Evolutionary conservation across 2,329 filamentous ascomycete genomes (phyloP), one percentile per base, ranked within the genome.

Genomic region (Neofusicoccum kwambonambiense): DNA sequence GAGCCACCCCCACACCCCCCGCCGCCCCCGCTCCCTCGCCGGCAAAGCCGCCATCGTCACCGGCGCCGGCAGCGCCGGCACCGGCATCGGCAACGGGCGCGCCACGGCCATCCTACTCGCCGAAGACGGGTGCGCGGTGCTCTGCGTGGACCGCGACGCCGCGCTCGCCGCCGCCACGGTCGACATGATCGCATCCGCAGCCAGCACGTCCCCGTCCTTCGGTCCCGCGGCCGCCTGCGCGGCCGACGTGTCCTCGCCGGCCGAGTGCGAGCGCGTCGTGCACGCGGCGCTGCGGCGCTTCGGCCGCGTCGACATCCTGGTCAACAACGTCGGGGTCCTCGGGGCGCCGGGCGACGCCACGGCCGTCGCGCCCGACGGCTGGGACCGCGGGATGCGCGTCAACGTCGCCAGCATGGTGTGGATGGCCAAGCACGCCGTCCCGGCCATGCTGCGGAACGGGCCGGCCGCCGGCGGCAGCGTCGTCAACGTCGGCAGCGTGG

Each of bases 381-480:
- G 86, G 86, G 78, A 82, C 0, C 80, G 79, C 58, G 81, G 83
- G 0, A 79, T 90, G 63, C 81, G 87, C 50, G 77, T 89, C 52
- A 90, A 90, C 69, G 85, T 90, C 3, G 82, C 81, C 4, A 87
- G 84, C 69, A 90, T 90, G 87, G 83, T 89, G 35, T 78, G 84
- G 63, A 89, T 90, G 86, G 78, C 79, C 17, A 88, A 88, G 69
- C 83, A 85, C 68, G 82, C 82, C 0, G 83, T 90, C 35, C 87
- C 87, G 0, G 82, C 77, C 3, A 90, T 90, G 87, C 67, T 68
- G 27, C 79, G 78, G 64, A 88, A 88, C 63, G 76, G 80, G 6
- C 78, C 70, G 76, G 62, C 15, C 73, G 62, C 15, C 73, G 71
- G 68, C 77, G 79, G 63, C 3, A 22, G 22, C 3, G 22, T 22